Evolutionary conservation across 257 asterid genomes (phyloP), one percentile per base, ranked within the genome.

Genomic region (Scutellaria minor): DNA sequence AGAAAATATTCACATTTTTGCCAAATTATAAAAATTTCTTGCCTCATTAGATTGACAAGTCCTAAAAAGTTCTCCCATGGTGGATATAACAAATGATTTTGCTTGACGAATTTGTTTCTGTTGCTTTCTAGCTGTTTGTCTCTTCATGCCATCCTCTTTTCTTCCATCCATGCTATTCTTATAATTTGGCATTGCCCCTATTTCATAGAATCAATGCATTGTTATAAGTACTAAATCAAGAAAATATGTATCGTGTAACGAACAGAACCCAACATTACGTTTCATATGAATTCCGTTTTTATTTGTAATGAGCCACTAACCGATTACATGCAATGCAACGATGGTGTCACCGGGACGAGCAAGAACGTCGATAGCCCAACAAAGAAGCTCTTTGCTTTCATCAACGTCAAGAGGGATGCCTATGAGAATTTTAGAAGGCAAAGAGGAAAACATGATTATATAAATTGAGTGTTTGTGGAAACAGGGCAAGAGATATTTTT

Each of bases 281-380:
- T 24, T 24, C 27, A 24, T 24, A 24, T 24, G 2, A 24, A 2
- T 24, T 24, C 27, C 27, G 18, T 18, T 18, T 18, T 18, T 0
- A 18, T 18, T 18, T 18, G 18, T 18, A 18, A 18, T 18, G 12
- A 54, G 12, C 31, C 44, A 76, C 87, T 79, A 9, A 91, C 97
- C 96, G 15, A 91, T 78, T 54, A 91, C 76, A 40, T 91, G 96
- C 80, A 87, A 37, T 14, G 97, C 96, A 6, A 87, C 77, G 7
- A 91, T 42, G 0, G 91, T 87, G 70, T 91, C 97, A 20, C 87
- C 87, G 0, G 96, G 95, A 24, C 72, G 86, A 13, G 96, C 93
- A 9, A 89, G 70, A 62, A 81, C 75, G 27, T 71, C 13, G 73
- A 86, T 79, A 50, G 86, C 93, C 96, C 97, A 87, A 52, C 68